Percentiles rank a stretch among this genome's conserved stretches.
phyloP scores from a whole-genome alignment of 352 stramenopile species.

The Phytophthora quininea region DNA sequence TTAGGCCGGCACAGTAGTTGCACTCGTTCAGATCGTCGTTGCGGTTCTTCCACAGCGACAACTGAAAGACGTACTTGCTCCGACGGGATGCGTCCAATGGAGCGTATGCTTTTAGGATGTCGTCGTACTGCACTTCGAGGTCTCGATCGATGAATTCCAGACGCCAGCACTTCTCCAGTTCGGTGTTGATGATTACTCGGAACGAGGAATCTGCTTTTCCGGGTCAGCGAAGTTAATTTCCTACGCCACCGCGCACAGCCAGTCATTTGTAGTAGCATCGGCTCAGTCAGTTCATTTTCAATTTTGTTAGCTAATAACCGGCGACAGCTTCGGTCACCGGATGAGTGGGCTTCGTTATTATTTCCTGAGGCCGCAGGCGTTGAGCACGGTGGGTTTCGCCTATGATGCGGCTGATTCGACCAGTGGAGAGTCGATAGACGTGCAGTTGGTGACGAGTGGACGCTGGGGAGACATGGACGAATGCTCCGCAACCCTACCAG shows the following conservation, averaged over 20 bases:
- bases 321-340: neutral
- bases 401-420: neutral
- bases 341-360: neutral
- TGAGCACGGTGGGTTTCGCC: neutral
- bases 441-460: neutral
- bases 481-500: neutral
- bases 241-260: neutral
- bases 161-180: neutral
- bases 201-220: constrained; percentile 3
- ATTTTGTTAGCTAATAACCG: too few relatives aligned
- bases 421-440: neutral
- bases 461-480: neutral
- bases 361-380: neutral
- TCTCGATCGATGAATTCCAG: neutral
- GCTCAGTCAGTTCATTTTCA: neutral
- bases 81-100: neutral
- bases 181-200: too few relatives aligned
- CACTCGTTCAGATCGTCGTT: neutral
- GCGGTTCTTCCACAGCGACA: neutral
- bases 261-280: neutral
- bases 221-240: neutral
- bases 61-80: neutral
- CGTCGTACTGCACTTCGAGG: neutral
- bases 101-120: neutral
- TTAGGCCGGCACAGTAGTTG: neutral